Evolutionary conservation across 768 basidiomycete species (phyloP), one percentile per base, ranked within the genome.

Genomic region (Nevesoporus exiguus): DNA sequence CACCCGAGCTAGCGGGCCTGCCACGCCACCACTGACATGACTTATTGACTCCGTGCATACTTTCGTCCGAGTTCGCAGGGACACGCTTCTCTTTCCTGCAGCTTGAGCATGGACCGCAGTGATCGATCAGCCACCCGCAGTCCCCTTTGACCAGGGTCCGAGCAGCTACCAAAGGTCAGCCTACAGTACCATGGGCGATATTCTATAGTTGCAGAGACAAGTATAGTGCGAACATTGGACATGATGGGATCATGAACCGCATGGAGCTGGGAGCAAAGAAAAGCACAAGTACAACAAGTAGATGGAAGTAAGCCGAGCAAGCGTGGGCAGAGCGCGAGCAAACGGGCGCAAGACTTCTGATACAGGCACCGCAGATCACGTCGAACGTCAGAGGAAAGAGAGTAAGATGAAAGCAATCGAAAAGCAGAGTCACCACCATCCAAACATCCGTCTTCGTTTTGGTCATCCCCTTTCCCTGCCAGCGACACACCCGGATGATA

Each of bases 301-400:
- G 17, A 25, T 47, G 15, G 46, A 43, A 49, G 43, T 24, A 39
- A 55, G 52, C 30, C 11, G 55, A 46, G 42, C 25, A 30, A 21
- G 46, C 24, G 37, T 52, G 54, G 42, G 52, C 27, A 58, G 44
- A 49, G n/a, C 39, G 57, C 42, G 44, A 58, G 57, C 47, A 62
- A 45, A 55, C 15, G 31, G 48, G 36, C 52, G 57, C 53, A 53
- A 43, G 54, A 59, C 53, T 50, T 51, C 61, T 50, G 47, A 55
- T 54, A 69, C 60, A 58, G 47, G 57, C 67, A 62, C 56, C 49
- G 34, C 47, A 42, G 65, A 57, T 51, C 39, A 52, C 45, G 52
- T 43, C 52, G 48, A 57, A 55, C 55, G 34, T 44, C 44, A 51
- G 55, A 40, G 49, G 29, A n/a, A 37, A 25, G 47, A 40, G 37